phyloP scores from a whole-genome alignment of 768 basidiomycete genomes.

The Suillus alpinus region DNA sequence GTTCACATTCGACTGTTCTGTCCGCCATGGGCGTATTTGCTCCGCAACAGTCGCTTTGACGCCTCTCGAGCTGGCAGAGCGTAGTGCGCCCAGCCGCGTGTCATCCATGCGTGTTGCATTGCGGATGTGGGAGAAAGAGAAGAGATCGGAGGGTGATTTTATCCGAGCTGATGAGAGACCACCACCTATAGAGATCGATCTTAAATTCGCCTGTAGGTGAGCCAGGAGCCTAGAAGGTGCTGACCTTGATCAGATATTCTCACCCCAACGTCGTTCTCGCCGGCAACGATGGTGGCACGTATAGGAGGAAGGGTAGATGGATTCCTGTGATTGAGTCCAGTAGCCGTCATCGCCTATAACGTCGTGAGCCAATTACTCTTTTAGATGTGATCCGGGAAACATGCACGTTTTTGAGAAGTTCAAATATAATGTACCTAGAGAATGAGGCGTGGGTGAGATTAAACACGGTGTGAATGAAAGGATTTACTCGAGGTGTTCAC shows the following conservation, averaged over 20 bases:
- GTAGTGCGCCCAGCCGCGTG: conserved; percentile 65
- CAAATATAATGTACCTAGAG: conserved; percentile 78
- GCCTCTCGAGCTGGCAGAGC: conserved; percentile 59
- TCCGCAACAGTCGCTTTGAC: conserved; percentile 79
- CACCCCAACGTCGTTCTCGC: conserved; percentile 69
- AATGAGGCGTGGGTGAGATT: conserved; percentile 1
- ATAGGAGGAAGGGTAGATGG: conserved; percentile 55
- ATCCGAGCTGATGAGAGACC: conserved; percentile 59
- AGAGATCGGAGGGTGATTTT: conserved; percentile 69
- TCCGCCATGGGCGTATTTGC: conserved; percentile 55
- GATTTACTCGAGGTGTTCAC: conserved; percentile 79
- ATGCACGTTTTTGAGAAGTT: conserved; percentile 84
- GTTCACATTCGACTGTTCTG: conserved; percentile 20
- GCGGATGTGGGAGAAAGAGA: conserved; percentile 85
- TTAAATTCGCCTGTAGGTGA: conserved; percentile 10
- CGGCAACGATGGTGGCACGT: conserved; percentile 71
- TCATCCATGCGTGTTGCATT: conserved; percentile 69
- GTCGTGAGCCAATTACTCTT: conserved; percentile 3
- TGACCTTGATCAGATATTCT: conserved; percentile 90
- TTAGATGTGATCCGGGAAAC: not conserved
- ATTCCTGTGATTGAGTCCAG: conserved; percentile 47
- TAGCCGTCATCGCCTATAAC: conserved; percentile 72
- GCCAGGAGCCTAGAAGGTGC: not conserved
- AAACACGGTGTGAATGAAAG: not conserved
- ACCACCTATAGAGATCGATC: conserved; percentile 49